Conservation (phyloP, 202 grass and related monocot species). For the Bolboschoenoplectus hybrid region DNA sequence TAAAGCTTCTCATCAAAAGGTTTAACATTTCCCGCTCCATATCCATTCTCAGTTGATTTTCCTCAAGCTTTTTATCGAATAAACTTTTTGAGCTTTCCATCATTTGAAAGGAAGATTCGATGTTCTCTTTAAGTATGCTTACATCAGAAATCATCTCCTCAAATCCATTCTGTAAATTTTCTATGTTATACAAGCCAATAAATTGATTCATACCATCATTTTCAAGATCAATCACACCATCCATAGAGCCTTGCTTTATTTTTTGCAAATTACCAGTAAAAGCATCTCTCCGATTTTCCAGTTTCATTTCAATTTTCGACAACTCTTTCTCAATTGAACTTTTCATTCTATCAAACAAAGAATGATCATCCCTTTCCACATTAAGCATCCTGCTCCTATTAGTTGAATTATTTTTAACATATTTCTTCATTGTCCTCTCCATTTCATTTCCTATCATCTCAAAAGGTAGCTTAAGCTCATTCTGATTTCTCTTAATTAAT, state of each 20-base stretch:
- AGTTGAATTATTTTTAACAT: background rate
- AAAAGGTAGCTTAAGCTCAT: constrained; percentile 36
- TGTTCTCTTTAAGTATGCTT: constrained; percentile 43
- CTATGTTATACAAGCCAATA: constrained; percentile 54
- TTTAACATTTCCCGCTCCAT: constrained; percentile 48
- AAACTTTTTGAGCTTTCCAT: constrained; percentile 44
- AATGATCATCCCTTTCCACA: background rate
- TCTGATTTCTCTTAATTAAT: constrained; percentile 44
- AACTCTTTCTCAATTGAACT: constrained; percentile 43
- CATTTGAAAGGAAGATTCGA: constrained; percentile 54
- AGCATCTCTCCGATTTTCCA: constrained; percentile 47
- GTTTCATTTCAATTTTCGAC: constrained; percentile 45
- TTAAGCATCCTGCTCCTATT: background rate
- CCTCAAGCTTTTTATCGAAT: constrained; percentile 41
- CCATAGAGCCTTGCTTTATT: constrained; percentile 38
- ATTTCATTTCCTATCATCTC: constrained; percentile 49
- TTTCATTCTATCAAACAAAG: constrained; percentile 41
- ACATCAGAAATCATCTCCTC: constrained; percentile 59
- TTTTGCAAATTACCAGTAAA: constrained; percentile 53
- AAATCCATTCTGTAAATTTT: constrained; percentile 57
- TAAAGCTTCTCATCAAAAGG: constrained; percentile 41
- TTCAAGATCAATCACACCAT: constrained; percentile 41
- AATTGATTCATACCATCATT: constrained; percentile 40
- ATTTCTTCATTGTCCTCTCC: background rate
- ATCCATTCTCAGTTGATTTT: constrained; percentile 48